Base-by-base conservation (phyloP, 257 asterid genomes). In the Petrea volubilis region DNA sequence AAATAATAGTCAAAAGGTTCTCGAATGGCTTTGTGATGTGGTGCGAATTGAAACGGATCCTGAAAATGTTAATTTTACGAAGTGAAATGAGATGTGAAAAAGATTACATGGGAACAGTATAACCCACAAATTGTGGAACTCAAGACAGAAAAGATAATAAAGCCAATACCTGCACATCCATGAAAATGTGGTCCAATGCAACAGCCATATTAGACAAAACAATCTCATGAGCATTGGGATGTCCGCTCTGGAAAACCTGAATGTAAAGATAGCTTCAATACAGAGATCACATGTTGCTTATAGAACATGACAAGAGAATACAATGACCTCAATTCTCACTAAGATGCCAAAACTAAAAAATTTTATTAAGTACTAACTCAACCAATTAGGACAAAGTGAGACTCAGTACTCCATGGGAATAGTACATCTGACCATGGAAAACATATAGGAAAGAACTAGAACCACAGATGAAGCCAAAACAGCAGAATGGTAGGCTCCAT, bases 1-100 rank as follows among this genome's bases (percentile, higher is more conserved):
- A 73, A 64, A 86, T 84, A 91, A 84, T 91, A 91, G 79, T 91
- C 97, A 78, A 89, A 91, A 70, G 97, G 97, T 73, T 89, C 91
- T 66, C 97, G 91, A 74, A 91, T 82, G 81, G 97, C 96, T 80
- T 76, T 67, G 77, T 91, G 97, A 77, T 84, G 47, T 23, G 96
- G 88, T 56, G 84, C 76, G 80, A 91, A 89, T 46, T 85, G 91
- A 82, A 84, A 91, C 23, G 97, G 85, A 62, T 89, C 95, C 96
- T 91, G 91, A 70, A 80, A 83, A 25, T n/a, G 50, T 71, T 56
- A 70, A 43, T 66, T n/a, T 77, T 79, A 66, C 29, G 47, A 52
- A 67, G 23, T 21, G 15, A 43, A 64, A 63, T 40, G 63, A 34
- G 57, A 65, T 60, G 46, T 4, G 44, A 23, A 24, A 68, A 34